Percentiles rank a stretch among this genome's conserved stretches.
Evolutionary conservation across 148 eudicot genomes (phyloP).

Genomic region (Pouteria glomerata): DNA sequence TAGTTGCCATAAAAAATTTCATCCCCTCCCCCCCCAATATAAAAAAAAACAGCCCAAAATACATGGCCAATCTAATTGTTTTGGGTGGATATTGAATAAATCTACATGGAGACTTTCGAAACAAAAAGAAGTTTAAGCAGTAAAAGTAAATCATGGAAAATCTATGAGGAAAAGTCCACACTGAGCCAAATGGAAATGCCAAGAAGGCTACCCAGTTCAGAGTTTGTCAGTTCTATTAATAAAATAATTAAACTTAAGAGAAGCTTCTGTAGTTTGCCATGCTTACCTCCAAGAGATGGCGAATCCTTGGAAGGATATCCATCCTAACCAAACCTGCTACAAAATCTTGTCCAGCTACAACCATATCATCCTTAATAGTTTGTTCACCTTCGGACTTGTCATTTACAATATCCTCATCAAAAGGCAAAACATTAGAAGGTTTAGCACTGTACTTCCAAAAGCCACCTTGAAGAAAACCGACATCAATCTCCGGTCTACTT

Average conservation of each 20-base stretch:
- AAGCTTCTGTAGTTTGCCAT: conserved; percentile 2
- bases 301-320: conserved; percentile 72
- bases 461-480: conserved; percentile 85
- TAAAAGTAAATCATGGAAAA: conserved; percentile 1
- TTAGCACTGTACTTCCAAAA: conserved; percentile 92
- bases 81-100: background rate
- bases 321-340: conserved; percentile 93
- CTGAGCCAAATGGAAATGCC: background rate
- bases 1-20: background rate
- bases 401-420: conserved; percentile 31
- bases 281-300: conserved; percentile 80
- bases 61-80: background rate
- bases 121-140: background rate
- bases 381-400: conserved; percentile 53
- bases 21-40: background rate
- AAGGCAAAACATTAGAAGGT: conserved; percentile 55
- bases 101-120: background rate
- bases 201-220: background rate
- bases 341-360: conserved; percentile 79
- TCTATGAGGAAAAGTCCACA: background rate
- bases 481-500: conserved; percentile 63
- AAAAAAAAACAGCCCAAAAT: too few relatives aligned
- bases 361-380: conserved; percentile 82
- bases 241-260: background rate
- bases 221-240: background rate